Conservation (phyloP, 495 filamentous ascomycete genomes). For the Xylaria bambusicola region DNA sequence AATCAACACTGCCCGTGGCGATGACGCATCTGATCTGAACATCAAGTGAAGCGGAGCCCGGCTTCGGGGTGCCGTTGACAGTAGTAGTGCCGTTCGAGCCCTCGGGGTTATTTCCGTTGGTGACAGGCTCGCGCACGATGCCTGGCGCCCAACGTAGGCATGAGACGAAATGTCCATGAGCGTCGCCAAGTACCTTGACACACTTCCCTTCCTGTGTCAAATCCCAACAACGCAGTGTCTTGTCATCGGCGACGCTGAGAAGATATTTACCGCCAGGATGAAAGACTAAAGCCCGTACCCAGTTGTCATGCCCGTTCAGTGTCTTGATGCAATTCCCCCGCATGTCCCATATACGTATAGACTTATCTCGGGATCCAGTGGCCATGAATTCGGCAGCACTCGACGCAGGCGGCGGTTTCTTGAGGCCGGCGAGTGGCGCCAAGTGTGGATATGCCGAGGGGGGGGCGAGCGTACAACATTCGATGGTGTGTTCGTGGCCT, state of each 20-base stretch:
- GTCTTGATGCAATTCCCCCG: slow-evolving; percentile 87
- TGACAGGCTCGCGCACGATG: slow-evolving; percentile 58
- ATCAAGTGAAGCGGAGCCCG: slow-evolving; percentile 40
- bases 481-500: slow-evolving; percentile 86
- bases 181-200: slow-evolving; percentile 78
- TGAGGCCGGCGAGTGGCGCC: slow-evolving; percentile 77
- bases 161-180: slow-evolving; percentile 83
- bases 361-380: slow-evolving; percentile 88
- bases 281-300: slow-evolving; percentile 85
- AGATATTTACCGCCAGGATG: slow-evolving; percentile 95
- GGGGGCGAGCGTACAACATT: slow-evolving; percentile 89
- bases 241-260: slow-evolving; percentile 83
- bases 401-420: slow-evolving; percentile 72
- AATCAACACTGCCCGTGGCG: slow-evolving; percentile 63
- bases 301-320: slow-evolving; percentile 91
- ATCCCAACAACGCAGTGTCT: slow-evolving; percentile 94
- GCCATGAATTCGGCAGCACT: slow-evolving; percentile 87
- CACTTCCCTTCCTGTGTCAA: slow-evolving; percentile 86
- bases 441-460: slow-evolving; percentile 75
- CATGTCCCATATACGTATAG: slow-evolving; percentile 86
- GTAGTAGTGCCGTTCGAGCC: slow-evolving; percentile 57
- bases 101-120: slow-evolving; percentile 52
- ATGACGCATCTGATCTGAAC: slow-evolving; percentile 62
- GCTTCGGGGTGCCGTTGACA: slow-evolving; percentile 49
- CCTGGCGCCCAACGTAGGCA: slow-evolving; percentile 92